Base-by-base conservation (phyloP, 495 filamentous ascomycete species). In the Lepidopterella palustris region DNA sequence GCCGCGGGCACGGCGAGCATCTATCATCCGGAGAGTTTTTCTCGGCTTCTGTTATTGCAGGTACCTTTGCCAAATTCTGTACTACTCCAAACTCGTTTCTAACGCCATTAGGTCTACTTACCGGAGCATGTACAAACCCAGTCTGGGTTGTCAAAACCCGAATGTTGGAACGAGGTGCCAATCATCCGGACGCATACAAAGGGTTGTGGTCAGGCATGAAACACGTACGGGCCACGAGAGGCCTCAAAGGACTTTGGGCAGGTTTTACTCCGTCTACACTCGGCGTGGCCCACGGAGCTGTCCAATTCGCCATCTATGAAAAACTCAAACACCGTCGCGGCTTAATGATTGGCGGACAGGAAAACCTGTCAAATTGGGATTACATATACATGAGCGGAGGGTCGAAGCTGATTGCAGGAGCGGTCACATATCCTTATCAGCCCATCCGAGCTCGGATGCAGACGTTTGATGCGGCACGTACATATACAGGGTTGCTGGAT, bases 71-170 rank as follows among this genome's bases (percentile, higher is more conserved):
- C n/a, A n/a, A n/a, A n/a, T n/a, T 13, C 35, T 42, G 10, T 18
- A 10, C 35, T 42, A 42, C 35, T 10, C 35, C n/a, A n/a, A n/a
- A n/a, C n/a, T n/a, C n/a, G n/a, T n/a, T 54, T 20, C 55, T 59
- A 60, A 63, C 50, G 26, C 4, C 11, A 27, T 27, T 51, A 82
- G 84, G 84, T n/a, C 69, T 79, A 28, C 66, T 87, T 20, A 92
- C 90, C 4, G 87, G 89, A 32, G 70, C 91, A 25, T 76, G 88
- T 60, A 97, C 95, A 50, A 99, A 99, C 70, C 93, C 93, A 4
- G 87, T 99, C 68, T 99, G 93, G 93, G 93, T 99, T 5, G 82
- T 99, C 70, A 97, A 97, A 72, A 99, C 93, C 2, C 88, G 93
- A 52, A 97, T 99, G 92, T 77, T 99, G 11, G 88, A 90, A 28